Conservation (phyloP, 495 filamentous ascomycete genomes). For the Bacidia rubella region DNA sequence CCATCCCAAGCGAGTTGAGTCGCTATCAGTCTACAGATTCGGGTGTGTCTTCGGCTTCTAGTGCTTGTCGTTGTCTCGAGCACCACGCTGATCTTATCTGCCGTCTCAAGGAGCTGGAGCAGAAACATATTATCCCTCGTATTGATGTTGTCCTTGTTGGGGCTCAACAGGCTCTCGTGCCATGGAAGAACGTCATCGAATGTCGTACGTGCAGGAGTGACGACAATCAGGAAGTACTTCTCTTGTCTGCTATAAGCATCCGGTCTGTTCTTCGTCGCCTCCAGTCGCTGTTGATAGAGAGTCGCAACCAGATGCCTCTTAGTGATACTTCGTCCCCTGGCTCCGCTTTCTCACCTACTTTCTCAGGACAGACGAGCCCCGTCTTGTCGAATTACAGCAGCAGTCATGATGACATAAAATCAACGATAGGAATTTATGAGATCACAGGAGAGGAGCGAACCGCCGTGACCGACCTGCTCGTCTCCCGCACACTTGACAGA, state of each 20-base stretch:
- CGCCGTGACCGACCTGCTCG: conserved; percentile 5
- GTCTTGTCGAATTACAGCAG: neutral
- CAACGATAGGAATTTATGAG: conserved; percentile 6
- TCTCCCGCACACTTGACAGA: conserved; percentile 5
- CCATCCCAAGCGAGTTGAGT: conserved; percentile 3
- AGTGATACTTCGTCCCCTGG: conserved; percentile 2
- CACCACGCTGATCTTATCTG: conserved; percentile 7
- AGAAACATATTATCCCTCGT: conserved; percentile 6
- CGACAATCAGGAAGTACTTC: conserved; percentile 12
- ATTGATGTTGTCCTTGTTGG: conserved; percentile 9
- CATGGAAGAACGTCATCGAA: conserved; percentile 10
- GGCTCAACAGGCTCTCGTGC: conserved; percentile 10
- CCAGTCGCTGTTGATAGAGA: conserved; percentile 4
- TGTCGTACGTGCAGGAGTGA: conserved; percentile 8
- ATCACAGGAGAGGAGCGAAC: conserved; percentile 6
- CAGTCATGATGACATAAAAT: conserved; percentile 3
- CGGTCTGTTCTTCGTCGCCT: conserved; percentile 4
- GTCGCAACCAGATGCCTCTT: conserved; percentile 1
- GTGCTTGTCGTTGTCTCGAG: conserved; percentile 8
- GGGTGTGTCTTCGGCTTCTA: neutral
- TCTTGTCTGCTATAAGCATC: conserved; percentile 8
- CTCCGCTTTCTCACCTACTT: neutral
- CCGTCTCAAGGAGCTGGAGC: conserved; percentile 11
- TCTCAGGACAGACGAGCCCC: neutral
- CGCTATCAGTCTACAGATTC: conserved; percentile 3